These are phyloP conservation scores for Phyllosticta citrichinensis DNA, from an alignment of 2,329 filamentous ascomycete genomes.

Conservation along the genomic window DNA sequence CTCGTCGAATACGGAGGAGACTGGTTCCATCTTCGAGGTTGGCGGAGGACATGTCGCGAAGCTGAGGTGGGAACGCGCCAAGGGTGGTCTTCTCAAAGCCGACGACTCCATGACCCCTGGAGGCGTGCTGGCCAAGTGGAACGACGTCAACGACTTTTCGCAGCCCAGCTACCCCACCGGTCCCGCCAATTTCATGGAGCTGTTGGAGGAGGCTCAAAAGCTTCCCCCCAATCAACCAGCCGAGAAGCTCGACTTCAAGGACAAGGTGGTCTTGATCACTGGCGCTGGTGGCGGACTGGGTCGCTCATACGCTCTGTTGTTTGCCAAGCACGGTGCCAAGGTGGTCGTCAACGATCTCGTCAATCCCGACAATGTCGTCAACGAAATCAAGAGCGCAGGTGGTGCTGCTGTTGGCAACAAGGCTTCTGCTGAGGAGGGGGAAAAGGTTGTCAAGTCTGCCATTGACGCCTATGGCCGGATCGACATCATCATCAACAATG, in stretches of 20 bases:
- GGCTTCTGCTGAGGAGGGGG: conserved; percentile 86
- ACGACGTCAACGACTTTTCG: conserved; percentile 77
- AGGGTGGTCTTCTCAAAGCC: conserved; percentile 78
- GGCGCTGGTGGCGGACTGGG: conserved; percentile 85
- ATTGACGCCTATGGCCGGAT: conserved; percentile 90
- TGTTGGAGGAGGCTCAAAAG: conserved; percentile 77
- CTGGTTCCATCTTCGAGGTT: conserved; percentile 83
- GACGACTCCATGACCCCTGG: conserved; percentile 82
- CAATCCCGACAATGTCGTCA: conserved; percentile 80
- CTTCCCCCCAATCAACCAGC: conserved; percentile 61
- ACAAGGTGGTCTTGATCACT: conserved; percentile 77
- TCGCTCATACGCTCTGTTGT: conserved; percentile 78
- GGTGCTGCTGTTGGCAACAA: conserved; percentile 89
- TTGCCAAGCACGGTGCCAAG: conserved; percentile 72
- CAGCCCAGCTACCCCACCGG: conserved; percentile 73
- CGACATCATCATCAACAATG: conserved; percentile 96
- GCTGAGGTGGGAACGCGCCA: conserved; percentile 87
- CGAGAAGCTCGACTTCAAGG: conserved; percentile 69
- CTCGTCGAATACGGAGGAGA: conserved; percentile 72
- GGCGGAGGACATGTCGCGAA: conserved; percentile 90
- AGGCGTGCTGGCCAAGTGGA: conserved; percentile 83
- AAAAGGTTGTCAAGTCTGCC: conserved; percentile 80
- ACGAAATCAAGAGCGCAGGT: conserved; percentile 82
- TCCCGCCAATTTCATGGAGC: conserved; percentile 74
- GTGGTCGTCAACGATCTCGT: conserved; percentile 94